Evolutionary conservation across 192 early-diverging fungal species (phyloP).

Genomic region (Backusella morwellensis): DNA sequence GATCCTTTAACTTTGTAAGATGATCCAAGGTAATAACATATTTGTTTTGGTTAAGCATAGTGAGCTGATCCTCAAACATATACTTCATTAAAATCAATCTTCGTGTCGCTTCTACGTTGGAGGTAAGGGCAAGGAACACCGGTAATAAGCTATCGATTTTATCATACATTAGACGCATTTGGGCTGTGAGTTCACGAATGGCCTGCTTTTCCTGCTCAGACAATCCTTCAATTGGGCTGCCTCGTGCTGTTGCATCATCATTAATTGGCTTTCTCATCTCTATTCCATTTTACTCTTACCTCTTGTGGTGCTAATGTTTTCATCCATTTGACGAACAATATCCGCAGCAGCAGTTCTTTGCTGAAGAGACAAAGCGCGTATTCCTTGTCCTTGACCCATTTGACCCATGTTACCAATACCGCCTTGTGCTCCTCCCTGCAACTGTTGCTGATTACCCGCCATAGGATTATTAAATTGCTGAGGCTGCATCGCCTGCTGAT

Average conservation of each 20-base stretch:
- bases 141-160: constrained; percentile 50
- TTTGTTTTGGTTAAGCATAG: constrained; percentile 38
- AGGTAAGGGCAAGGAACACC: constrained; percentile 43
- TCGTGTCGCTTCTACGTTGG: constrained; percentile 44
- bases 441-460: constrained; percentile 15
- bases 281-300: constrained; percentile 32
- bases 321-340: constrained; percentile 40
- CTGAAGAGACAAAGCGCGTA: constrained; percentile 4
- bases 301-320: constrained; percentile 38
- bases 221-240: constrained; percentile 29
- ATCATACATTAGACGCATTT: constrained; percentile 42
- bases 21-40: constrained; percentile 47
- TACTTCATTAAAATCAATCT: constrained; percentile 51
- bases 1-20: constrained; percentile 44
- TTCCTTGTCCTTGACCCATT: not conserved
- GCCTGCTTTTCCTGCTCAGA: constrained; percentile 42
- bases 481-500: not conserved
- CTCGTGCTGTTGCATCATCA: not conserved
- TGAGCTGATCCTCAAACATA: constrained; percentile 53
- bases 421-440: constrained; percentile 2
- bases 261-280: not conserved
- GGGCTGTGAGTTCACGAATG: constrained; percentile 37
- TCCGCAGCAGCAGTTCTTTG: constrained; percentile 32
- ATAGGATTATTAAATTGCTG: constrained; percentile 7
- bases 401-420: not conserved